Conservation (phyloP, 306 rosid genomes). For the Fragaria nilgerrensis region DNA sequence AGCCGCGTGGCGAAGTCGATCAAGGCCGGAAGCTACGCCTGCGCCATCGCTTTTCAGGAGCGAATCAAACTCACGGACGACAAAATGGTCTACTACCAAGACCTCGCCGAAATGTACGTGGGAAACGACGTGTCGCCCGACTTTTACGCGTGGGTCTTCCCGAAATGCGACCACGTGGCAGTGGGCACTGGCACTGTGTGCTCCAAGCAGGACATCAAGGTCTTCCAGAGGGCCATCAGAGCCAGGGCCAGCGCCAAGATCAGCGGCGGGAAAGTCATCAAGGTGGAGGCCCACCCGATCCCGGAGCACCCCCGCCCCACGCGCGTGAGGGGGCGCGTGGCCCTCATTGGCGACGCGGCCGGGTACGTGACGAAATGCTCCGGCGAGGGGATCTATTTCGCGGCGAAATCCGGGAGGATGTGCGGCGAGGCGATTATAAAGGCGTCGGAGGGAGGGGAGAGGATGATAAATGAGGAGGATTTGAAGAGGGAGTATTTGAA, state of each 20-base stretch:
- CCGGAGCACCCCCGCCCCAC: slow-evolving; percentile 83
- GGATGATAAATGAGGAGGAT: slow-evolving; percentile 60
- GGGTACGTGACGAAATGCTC: slow-evolving; percentile 88
- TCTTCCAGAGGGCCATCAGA: slow-evolving; percentile 63
- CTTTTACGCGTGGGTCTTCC: slow-evolving; percentile 92
- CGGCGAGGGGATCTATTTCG: slow-evolving; percentile 88
- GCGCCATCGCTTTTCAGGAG: slow-evolving; percentile 91
- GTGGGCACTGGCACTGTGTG: slow-evolving; percentile 88
- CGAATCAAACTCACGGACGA: slow-evolving; percentile 67
- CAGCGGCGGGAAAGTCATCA: slow-evolving; percentile 66
- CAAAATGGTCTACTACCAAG: slow-evolving; percentile 68
- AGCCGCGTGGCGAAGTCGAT: slow-evolving; percentile 81
- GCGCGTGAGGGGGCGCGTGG: slow-evolving; percentile 72
- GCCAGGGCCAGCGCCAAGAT: slow-evolving; percentile 56
- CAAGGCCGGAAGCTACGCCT: slow-evolving; percentile 64
- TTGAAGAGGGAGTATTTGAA: slow-evolving; percentile 76
- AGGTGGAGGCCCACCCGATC: slow-evolving; percentile 88
- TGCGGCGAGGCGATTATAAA: slow-evolving; percentile 71
- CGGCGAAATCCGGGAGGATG: slow-evolving; percentile 74
- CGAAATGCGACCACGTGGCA: slow-evolving; percentile 94
- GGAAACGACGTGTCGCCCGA: slow-evolving; percentile 93
- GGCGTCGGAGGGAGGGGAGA: slow-evolving; percentile 70
- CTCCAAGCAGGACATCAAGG: slow-evolving; percentile 56
- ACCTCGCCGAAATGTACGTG: slow-evolving; percentile 83
- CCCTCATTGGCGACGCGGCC: slow-evolving; percentile 82